Conservation (phyloP, 2,329 filamentous ascomycete species). For the Incumbomyces delicatus region DNA sequence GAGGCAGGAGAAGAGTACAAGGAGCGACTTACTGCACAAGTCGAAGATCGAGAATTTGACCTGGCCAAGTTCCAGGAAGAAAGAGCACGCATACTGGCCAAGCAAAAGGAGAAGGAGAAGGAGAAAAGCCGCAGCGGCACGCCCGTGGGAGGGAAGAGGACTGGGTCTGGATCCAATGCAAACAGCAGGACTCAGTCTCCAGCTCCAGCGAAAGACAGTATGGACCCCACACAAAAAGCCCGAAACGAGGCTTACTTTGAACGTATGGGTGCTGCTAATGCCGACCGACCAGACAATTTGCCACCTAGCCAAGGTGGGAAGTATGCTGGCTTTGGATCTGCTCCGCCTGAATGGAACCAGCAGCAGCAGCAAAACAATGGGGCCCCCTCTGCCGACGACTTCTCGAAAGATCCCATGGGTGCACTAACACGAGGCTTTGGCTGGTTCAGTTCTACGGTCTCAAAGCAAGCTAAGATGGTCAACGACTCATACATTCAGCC, state of each 20-base stretch:
- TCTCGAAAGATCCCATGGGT: conserved; percentile 82
- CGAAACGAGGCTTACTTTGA: conserved; percentile 86
- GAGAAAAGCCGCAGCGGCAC: conserved; percentile 30
- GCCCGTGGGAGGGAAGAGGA: conserved; percentile 23
- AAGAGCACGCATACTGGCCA: conserved; percentile 28
- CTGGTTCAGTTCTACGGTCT: conserved; percentile 82
- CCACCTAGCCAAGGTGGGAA: conserved; percentile 88
- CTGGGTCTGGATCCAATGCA: conserved; percentile 9
- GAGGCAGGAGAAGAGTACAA: conserved; percentile 94
- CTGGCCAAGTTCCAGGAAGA: conserved; percentile 52
- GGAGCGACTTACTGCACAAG: conserved; percentile 74
- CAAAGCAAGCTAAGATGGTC: conserved; percentile 81
- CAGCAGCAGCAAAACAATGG: conserved; percentile 24
- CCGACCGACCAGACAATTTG: conserved; percentile 59
- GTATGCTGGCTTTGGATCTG: conserved; percentile 81
- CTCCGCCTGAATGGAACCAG: conserved; percentile 42
- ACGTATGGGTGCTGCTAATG: conserved; percentile 72
- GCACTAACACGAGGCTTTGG: conserved; percentile 87
- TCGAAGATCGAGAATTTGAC: conserved; percentile 79
- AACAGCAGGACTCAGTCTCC: conserved; percentile 22
- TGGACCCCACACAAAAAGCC: conserved; percentile 46
- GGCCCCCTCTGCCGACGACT: conserved; percentile 68
- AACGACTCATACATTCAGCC: conserved; percentile 90
- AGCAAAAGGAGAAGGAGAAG: conserved; percentile 24
- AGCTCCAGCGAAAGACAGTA: conserved; percentile 21